Evolutionary conservation across 768 basidiomycete species (phyloP).

Genomic region (Bullera alba): DNA sequence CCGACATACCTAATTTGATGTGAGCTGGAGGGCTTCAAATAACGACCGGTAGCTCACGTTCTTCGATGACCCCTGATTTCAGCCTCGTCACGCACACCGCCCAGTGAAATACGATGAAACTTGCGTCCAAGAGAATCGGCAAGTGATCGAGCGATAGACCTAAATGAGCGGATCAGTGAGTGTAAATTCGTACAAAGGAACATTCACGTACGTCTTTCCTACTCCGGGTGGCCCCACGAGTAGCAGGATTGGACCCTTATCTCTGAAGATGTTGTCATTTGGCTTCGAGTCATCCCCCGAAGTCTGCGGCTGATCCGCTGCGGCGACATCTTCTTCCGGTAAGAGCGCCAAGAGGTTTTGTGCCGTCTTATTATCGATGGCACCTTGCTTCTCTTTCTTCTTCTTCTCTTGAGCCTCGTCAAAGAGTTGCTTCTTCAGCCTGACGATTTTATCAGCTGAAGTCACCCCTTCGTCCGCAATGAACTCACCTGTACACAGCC

Average conservation of each 20-base stretch:
- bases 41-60: slow-evolving; percentile 48
- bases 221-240: slow-evolving; percentile 87
- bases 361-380: slow-evolving; percentile 38
- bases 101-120: slow-evolving; percentile 85
- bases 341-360: slow-evolving; percentile 57
- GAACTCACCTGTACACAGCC: slow-evolving; percentile 61
- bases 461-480: not conserved
- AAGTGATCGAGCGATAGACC: slow-evolving; percentile 75
- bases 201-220: slow-evolving; percentile 60
- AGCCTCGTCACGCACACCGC: slow-evolving; percentile 88
- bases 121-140: slow-evolving; percentile 74
- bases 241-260: slow-evolving; percentile 36
- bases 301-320: not conserved
- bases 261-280: slow-evolving; percentile 47
- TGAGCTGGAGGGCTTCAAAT: not conserved
- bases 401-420: slow-evolving; percentile 13
- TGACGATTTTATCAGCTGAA: not conserved
- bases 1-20: slow-evolving; percentile 53
- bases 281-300: slow-evolving; percentile 22
- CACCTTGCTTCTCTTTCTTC: slow-evolving; percentile 2
- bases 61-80: slow-evolving; percentile 70
- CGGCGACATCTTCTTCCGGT: slow-evolving; percentile 15
- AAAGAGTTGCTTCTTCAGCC: slow-evolving; percentile 44
- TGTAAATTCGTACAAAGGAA: not conserved
- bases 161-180: slow-evolving; percentile 2